Conservation (phyloP, 257 asterid species). For the Gentiana dahurica region DNA sequence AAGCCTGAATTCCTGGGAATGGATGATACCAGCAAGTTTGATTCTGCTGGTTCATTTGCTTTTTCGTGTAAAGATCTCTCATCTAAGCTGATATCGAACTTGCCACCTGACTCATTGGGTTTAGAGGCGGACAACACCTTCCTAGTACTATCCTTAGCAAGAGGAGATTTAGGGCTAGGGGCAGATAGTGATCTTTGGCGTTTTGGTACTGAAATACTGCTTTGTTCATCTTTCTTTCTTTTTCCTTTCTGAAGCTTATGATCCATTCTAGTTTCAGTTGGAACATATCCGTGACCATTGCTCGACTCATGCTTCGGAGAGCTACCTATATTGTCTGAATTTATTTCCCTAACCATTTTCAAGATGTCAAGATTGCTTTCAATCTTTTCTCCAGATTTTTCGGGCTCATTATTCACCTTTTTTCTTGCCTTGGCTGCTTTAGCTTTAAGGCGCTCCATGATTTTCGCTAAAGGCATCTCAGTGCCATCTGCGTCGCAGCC, state of each 20-base stretch:
- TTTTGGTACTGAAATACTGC: slow-evolving; percentile 65
- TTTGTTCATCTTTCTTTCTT: slow-evolving; percentile 32
- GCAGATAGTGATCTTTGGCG: slow-evolving; percentile 67
- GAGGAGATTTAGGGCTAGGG: slow-evolving; percentile 38
- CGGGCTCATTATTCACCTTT: slow-evolving; percentile 50
- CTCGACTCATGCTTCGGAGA: slow-evolving; percentile 54
- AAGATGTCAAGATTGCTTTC: slow-evolving; percentile 65
- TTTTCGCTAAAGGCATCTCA: slow-evolving; percentile 89
- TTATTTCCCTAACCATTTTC: slow-evolving; percentile 81
- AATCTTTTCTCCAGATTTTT: slow-evolving; percentile 27
- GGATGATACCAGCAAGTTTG: slow-evolving; percentile 39
- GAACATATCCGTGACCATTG: slow-evolving; percentile 52
- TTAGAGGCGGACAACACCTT: slow-evolving; percentile 21
- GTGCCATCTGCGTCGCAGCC: slow-evolving; percentile 87
- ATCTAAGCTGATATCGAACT: slow-evolving; percentile 42
- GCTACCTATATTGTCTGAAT: slow-evolving; percentile 41
- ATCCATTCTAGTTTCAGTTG: slow-evolving; percentile 32
- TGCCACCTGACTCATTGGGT: slow-evolving; percentile 40
- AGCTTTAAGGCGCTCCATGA: slow-evolving; percentile 82
- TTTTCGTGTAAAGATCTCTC: slow-evolving; percentile 32
- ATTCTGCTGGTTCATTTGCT: slow-evolving; percentile 38
- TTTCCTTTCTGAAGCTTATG: slow-evolving; percentile 52
- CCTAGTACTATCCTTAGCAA: slow-evolving; percentile 21
- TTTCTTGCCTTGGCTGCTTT: slow-evolving; percentile 72
- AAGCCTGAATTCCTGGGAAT: slow-evolving; percentile 31